phyloP scores from a whole-genome alignment of 2,329 filamentous ascomycete species.

The Trichoderma arundinaceum region DNA sequence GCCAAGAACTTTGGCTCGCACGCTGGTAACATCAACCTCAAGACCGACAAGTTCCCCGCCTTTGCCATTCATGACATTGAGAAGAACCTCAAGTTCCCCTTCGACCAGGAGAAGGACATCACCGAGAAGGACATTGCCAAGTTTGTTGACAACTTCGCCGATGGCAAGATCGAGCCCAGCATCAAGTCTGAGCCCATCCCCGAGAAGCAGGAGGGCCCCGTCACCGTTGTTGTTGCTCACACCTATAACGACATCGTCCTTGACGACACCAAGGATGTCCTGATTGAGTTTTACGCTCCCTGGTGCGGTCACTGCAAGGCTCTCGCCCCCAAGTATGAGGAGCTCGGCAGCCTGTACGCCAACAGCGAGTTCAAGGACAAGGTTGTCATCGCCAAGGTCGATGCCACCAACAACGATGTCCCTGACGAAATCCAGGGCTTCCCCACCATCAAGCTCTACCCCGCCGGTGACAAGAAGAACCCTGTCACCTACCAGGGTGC shows the following conservation, averaged over 20 bases:
- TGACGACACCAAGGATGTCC: conserved; percentile 93
- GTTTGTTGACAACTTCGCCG: conserved; percentile 85
- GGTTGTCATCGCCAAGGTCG: conserved; percentile 95
- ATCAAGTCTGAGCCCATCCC: conserved; percentile 98
- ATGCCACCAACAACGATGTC: conserved; percentile 94
- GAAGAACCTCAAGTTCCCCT: conserved; percentile 98
- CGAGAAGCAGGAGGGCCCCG: conserved; percentile 88
- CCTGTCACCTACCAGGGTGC: conserved; percentile 87
- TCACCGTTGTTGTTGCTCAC: conserved; percentile 88
- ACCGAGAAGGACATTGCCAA: conserved; percentile 71
- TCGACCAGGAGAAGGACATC: conserved; percentile 81
- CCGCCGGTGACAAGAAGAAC: conserved; percentile 83
- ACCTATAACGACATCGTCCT: conserved; percentile 91
- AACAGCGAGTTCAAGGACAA: conserved; percentile 79
- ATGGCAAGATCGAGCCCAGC: conserved; percentile 90
- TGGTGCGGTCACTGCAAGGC: conserved; percentile 99
- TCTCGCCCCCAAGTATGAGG: conserved; percentile 94
- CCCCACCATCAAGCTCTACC: conserved; percentile 98
- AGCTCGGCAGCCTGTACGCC: conserved; percentile 80
- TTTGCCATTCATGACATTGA: conserved; percentile 96
- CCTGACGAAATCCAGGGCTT: conserved; percentile 97
- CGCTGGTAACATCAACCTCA: conserved; percentile 95
- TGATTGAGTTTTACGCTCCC: conserved; percentile 97
- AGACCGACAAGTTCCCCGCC: conserved; percentile 91
- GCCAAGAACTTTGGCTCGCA: conserved; percentile 93